phyloP scores from a whole-genome alignment of 1,139 yeast species.

The Suhomyces bribrorum region DNA sequence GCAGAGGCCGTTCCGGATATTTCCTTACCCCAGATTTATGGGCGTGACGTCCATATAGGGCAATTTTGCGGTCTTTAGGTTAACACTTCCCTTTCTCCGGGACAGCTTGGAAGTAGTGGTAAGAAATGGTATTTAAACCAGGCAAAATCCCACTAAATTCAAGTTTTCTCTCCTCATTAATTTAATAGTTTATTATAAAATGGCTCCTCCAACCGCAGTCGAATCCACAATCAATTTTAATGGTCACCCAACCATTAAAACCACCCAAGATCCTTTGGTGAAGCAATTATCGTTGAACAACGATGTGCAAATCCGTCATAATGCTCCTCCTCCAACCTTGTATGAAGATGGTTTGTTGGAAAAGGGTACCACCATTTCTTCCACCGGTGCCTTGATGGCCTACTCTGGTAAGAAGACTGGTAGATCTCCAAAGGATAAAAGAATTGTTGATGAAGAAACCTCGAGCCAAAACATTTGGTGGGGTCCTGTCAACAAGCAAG shows the following conservation, averaged over 20 bases:
- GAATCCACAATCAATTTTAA: conserved; percentile 48
- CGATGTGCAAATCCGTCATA: conserved; percentile 68
- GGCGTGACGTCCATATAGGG: conserved; percentile 9
- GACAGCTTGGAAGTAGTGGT: conserved; percentile 3
- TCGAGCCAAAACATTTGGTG: conserved; percentile 91
- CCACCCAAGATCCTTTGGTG: conserved; percentile 47
- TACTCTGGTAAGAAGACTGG: conserved; percentile 96
- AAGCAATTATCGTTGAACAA: conserved; percentile 45
- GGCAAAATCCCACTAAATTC: conserved; percentile 4
- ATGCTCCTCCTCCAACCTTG: conserved; percentile 88
- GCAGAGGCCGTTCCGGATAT: conserved; percentile 14
- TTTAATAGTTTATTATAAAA: conserved; percentile 18
- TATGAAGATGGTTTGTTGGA: conserved; percentile 95
- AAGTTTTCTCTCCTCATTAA: conserved; percentile 5
- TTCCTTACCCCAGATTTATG: conserved; percentile 23
- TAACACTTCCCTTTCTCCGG: conserved; percentile 22
- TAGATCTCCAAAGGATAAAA: conserved; percentile 97
- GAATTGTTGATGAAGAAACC: conserved; percentile 92
- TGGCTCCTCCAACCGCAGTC: conserved; percentile 53
- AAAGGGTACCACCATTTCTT: conserved; percentile 86
- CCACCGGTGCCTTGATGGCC: conserved; percentile 95
- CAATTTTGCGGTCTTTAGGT: conserved; percentile 5
- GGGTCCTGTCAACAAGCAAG: conserved; percentile 98
- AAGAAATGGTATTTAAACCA: conserved; percentile 17
- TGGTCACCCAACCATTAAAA: conserved; percentile 46